Evolutionary conservation across 192 early-diverging fungal genomes (phyloP).

Genomic region (Jimgerdemannia flammicorona): DNA sequence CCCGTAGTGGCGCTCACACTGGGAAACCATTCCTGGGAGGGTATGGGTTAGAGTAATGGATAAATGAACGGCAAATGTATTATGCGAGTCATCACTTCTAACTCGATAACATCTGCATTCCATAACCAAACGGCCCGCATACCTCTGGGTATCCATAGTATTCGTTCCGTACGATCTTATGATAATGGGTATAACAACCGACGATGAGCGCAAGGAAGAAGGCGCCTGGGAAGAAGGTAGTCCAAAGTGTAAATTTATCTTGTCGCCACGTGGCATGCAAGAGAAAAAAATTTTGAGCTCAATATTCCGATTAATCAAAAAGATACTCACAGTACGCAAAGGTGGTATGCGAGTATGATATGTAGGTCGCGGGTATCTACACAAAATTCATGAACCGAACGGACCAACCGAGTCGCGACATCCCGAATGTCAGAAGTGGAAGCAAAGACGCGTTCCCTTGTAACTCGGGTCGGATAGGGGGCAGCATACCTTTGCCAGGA

Average conservation of each 20-base stretch:
- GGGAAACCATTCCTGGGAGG: constrained; percentile 67
- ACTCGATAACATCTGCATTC: constrained; percentile 2
- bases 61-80: constrained; percentile 1
- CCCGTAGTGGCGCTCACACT: constrained; percentile 80
- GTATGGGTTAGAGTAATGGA: constrained; percentile 5
- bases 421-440: background rate
- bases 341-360: constrained; percentile 25
- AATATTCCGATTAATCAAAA: background rate
- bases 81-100: background rate
- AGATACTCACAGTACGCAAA: constrained; percentile 29
- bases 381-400: background rate
- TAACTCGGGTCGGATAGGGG: too few species aligned
- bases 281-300: constrained; percentile 1
- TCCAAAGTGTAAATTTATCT: constrained; percentile 1
- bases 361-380: constrained; percentile 24
- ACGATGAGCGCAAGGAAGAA: constrained; percentile 63
- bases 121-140: constrained; percentile 7
- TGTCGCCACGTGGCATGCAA: constrained; percentile 2
- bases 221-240: constrained; percentile 39
- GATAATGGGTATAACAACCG: constrained; percentile 72
- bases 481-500: background rate
- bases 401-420: too few species aligned
- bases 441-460: background rate
- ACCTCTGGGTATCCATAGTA: constrained; percentile 74
- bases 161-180: constrained; percentile 78